Conservation (phyloP, 768 basidiomycete genomes). For the Tephrocybe sp. region DNA sequence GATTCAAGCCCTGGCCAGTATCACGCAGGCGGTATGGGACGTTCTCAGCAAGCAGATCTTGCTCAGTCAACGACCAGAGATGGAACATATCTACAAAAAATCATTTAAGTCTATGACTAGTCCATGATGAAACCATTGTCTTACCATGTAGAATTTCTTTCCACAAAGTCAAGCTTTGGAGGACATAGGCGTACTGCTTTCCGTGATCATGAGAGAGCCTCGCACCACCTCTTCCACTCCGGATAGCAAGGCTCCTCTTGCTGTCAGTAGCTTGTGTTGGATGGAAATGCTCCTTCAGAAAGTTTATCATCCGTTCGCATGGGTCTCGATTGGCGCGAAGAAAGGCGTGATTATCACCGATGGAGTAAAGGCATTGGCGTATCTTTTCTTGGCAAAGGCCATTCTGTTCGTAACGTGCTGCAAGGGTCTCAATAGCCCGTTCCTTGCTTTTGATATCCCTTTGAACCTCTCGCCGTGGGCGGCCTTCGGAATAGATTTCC, state of each 20-base stretch:
- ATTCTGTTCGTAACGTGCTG: conserved; percentile 57
- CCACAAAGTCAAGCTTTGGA: conserved; percentile 88
- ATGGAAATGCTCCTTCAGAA: conserved; percentile 77
- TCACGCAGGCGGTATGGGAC: conserved; percentile 80
- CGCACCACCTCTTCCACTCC: conserved; percentile 78
- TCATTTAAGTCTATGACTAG: conserved; percentile 3
- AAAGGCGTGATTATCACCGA: conserved; percentile 91
- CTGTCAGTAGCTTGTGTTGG: conserved; percentile 64
- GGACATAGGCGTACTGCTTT: conserved; percentile 83
- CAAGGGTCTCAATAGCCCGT: conserved; percentile 77
- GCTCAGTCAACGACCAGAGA: conserved; percentile 79
- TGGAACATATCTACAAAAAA: conserved; percentile 76
- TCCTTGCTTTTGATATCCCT: conserved; percentile 84
- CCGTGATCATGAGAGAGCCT: conserved; percentile 82
- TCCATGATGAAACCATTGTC: conserved; percentile 10
- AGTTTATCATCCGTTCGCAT: conserved; percentile 80
- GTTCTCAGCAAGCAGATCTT: conserved; percentile 76
- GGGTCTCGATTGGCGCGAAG: conserved; percentile 84
- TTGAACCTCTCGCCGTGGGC: conserved; percentile 76
- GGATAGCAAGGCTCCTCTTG: conserved; percentile 73
- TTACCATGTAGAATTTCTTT: conserved; percentile 81
- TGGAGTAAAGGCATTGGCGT: conserved; percentile 81
- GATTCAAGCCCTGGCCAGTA: conserved; percentile 89
- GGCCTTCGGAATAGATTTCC: conserved; percentile 76
- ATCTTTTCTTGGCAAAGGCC: conserved; percentile 65